Conservation (phyloP, 495 filamentous ascomycete species). For the Neurospora hispaniola region DNA sequence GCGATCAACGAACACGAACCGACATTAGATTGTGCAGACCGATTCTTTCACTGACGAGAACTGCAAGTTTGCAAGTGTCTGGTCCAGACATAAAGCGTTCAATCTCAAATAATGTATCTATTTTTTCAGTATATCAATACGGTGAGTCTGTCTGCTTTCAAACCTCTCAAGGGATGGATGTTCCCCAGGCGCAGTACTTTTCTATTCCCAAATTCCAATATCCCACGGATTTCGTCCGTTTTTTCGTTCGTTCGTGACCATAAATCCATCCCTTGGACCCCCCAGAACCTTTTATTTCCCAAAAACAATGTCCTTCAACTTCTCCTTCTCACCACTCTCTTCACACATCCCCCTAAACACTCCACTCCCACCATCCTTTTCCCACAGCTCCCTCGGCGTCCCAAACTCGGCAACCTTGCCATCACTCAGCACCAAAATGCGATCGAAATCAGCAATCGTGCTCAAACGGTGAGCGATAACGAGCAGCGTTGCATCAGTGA, state of each 20-base stretch:
- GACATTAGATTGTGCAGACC: neutral
- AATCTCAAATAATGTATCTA: neutral
- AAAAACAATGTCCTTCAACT: slow-evolving; percentile 46
- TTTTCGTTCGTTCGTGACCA: neutral
- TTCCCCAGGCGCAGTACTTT: neutral
- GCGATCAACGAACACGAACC: neutral
- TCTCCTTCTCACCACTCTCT: slow-evolving; percentile 60
- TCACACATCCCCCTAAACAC: slow-evolving; percentile 66
- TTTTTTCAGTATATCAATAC: neutral
- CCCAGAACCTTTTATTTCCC: slow-evolving; percentile 12
- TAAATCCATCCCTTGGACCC: neutral
- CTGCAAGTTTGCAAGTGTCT: neutral
- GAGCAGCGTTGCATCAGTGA: slow-evolving; percentile 63
- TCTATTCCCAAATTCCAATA: neutral
- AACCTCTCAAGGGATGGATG: neutral
- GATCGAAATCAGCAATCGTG: slow-evolving; percentile 80
- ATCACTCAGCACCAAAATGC: slow-evolving; percentile 70
- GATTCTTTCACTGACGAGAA: neutral
- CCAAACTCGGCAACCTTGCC: slow-evolving; percentile 68
- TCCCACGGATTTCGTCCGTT: neutral
- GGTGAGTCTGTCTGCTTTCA: neutral
- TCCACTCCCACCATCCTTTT: slow-evolving; percentile 35
- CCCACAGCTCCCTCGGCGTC: slow-evolving; percentile 56
- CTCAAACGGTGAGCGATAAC: slow-evolving; percentile 83
- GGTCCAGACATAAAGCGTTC: neutral